Base-by-base conservation (phyloP, 2,329 filamentous ascomycete species). In the Ustulina deusta region DNA sequence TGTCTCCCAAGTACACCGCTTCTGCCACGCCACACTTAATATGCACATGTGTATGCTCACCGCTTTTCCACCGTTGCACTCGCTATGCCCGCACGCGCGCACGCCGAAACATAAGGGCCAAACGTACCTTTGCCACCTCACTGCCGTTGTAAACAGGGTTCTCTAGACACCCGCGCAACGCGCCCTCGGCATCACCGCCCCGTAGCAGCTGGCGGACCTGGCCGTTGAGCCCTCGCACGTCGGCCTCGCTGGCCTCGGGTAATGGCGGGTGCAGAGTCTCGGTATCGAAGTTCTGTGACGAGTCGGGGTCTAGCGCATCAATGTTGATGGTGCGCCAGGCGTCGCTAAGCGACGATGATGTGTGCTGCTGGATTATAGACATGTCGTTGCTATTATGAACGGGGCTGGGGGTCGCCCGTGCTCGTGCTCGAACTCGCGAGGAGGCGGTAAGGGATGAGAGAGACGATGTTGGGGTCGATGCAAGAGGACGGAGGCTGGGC, bases 261-360 rank as follows among this genome's bases (percentile, higher is more conserved):
- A 89, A 89, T 49, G 91, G 87, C 40, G 94, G 93, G 72, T 92
- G 90, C 74, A 98, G 89, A 20, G 93, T 93, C 67, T 91, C 88
- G 71, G 93, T 89, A 82, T 97, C 93, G 83, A 98, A 98, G 87
- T 97, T 98, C 81, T 89, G 84, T 73, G 92, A 89, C 75, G 93
- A 96, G 81, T 98, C 94, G 67, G 94, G 93, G 80, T 96, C 92
- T 75, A 97, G 87, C 74, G 91, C 90, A 80, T 97, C 94, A 80
- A 97, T 91, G 86, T 97, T 93, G 86, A 97, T 96, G 73, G 93
- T 97, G 81, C 94, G 93, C 89, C 89, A 91, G 77, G 87, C 86
- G 74, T 91, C 89, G 80, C 83, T 83, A 63, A 91, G 84, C 73
- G 88, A 84, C 63, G 86, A 85, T 66, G 83, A 81, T 58, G 85